Evolutionary conservation across 306 rosid genomes (phyloP), one percentile per base, ranked within the genome.

Genomic region (Pterocarpus macrocarpus): DNA sequence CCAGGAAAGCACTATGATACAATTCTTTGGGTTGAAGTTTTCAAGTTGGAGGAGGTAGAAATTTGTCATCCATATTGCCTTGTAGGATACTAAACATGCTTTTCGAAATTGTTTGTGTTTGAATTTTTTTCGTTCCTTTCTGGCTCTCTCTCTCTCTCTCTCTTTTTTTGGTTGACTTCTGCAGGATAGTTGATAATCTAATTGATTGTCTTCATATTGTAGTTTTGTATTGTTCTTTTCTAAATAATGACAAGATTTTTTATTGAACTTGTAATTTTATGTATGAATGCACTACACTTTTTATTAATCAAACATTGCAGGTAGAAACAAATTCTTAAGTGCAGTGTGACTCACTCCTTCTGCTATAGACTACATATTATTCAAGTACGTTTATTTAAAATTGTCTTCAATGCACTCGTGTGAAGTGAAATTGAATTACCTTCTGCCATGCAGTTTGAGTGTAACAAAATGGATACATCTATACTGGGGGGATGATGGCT

Each of bases 381-480:
- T 78, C 56, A 22, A 59, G 22, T 80, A 49, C 8, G 44, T 4
- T 74, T 75, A 14, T 36, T n/a, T 77, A 59, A 59, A 62, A 44
- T 82, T 30, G 47, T 72, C 45, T 62, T 76, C 14, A 12, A 28
- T 75, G 34, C 50, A 11, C 75, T 44, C 68, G 55, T 56, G 63
- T 75, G 44, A 22, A 22, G 28, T 22, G 28, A 47, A 50, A 79
- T 44, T 76, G 11, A 45, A 83, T 49, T 86, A 13, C 67, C 77
- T 85, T 53, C n/a, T 84, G 74, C 52, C 68, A 34, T 89, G 85
- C 92, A 95, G 99, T 87, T 89, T 95, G 90, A 95, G 99, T 61
- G 98, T 95, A 41, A 16, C 98, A 55, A 95, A 95, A 84, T 95
- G 99, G 99, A 78, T 95, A 83, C 99, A 95, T 86, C 93, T 95